Evolutionary conservation across 495 filamentous ascomycete genomes (phyloP).

Genomic region (Daldinia caldariorum): DNA sequence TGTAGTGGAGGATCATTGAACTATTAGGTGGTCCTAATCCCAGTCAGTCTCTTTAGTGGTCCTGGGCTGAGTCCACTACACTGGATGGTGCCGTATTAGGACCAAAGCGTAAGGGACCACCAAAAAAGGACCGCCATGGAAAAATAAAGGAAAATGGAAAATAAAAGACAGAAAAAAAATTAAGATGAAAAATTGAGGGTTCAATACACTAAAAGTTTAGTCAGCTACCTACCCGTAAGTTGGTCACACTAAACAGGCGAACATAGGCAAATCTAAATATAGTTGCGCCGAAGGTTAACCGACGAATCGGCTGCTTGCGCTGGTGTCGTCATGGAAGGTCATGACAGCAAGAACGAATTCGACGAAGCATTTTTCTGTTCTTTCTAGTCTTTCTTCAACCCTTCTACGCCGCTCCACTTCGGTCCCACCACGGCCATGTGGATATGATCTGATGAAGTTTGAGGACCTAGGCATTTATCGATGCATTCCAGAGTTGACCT

Average conservation of each 20-base stretch:
- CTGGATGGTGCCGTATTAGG: slow-evolving; percentile 3
- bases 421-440: slow-evolving; percentile 38
- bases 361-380: slow-evolving; percentile 11
- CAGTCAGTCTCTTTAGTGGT: slow-evolving; percentile 10
- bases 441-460: slow-evolving; percentile 28
- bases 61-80: slow-evolving; percentile 21
- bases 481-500: slow-evolving; percentile 24
- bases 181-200: not conserved
- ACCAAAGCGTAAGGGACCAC: slow-evolving; percentile 11
- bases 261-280: slow-evolving; percentile 34
- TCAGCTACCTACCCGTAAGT: slow-evolving; percentile 34
- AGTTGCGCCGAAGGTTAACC: slow-evolving; percentile 32
- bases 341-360: slow-evolving; percentile 6
- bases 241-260: slow-evolving; percentile 22
- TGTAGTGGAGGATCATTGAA: slow-evolving; percentile 4
- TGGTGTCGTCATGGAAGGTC: slow-evolving; percentile 41
- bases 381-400: slow-evolving; percentile 41
- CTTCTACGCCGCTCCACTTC: slow-evolving; percentile 42
- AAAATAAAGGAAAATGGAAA: slow-evolving; percentile 15
- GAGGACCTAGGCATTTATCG: slow-evolving; percentile 13
- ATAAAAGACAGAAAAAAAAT: not conserved
- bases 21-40: not conserved
- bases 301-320: slow-evolving; percentile 44
- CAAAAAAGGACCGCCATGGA: not conserved
- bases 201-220: slow-evolving; percentile 13